Evolutionary conservation across 2,329 filamentous ascomycete species (phyloP).

Genomic region (Hypoxylon sp.): DNA sequence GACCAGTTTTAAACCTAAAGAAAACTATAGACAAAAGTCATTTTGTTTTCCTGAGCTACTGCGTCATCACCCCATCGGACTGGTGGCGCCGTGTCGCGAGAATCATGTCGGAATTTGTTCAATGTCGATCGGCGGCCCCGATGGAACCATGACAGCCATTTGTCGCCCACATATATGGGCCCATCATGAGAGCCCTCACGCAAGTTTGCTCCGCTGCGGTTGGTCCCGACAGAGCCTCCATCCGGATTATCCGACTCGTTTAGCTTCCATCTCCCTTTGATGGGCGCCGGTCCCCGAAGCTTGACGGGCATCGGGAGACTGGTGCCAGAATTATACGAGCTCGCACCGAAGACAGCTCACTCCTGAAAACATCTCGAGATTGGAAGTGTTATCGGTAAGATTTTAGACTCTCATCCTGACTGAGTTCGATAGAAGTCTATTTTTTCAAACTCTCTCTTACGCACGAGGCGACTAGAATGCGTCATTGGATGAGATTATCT

Average conservation of each 20-base stretch:
- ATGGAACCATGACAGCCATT: slow-evolving; percentile 30
- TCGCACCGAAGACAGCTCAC: slow-evolving; percentile 2
- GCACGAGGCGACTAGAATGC: slow-evolving; percentile 21
- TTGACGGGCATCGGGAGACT: slow-evolving; percentile 9
- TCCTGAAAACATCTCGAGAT: background rate
- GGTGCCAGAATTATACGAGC: background rate
- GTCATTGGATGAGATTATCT: slow-evolving; percentile 27
- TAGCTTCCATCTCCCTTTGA: background rate
- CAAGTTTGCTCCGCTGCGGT: slow-evolving; percentile 33
- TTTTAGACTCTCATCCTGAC: background rate
- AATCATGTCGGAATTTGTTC: slow-evolving; percentile 27
- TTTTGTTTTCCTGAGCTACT: slow-evolving; percentile 9
- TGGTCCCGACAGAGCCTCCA: slow-evolving; percentile 38
- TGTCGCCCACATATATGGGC: slow-evolving; percentile 41
- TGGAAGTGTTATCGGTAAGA: slow-evolving; percentile 1
- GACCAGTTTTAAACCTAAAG: slow-evolving; percentile 28
- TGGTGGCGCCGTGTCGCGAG: slow-evolving; percentile 41
- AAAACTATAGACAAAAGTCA: slow-evolving; percentile 10
- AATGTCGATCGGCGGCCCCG: slow-evolving; percentile 34
- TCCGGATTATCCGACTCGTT: slow-evolving; percentile 29
- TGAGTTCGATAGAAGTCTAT: slow-evolving; percentile 1
- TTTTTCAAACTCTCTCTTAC: background rate
- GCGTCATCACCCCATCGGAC: slow-evolving; percentile 40
- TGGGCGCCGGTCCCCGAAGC: slow-evolving; percentile 28
- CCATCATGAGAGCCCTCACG: slow-evolving; percentile 35